A percentile compares a stretch with the other conserved stretches of the same genome.
These are phyloP conservation scores for Parastagonospora nodorum DNA, from an alignment of 2,329 filamentous ascomycete genomes.

Conservation along the genomic window DNA sequence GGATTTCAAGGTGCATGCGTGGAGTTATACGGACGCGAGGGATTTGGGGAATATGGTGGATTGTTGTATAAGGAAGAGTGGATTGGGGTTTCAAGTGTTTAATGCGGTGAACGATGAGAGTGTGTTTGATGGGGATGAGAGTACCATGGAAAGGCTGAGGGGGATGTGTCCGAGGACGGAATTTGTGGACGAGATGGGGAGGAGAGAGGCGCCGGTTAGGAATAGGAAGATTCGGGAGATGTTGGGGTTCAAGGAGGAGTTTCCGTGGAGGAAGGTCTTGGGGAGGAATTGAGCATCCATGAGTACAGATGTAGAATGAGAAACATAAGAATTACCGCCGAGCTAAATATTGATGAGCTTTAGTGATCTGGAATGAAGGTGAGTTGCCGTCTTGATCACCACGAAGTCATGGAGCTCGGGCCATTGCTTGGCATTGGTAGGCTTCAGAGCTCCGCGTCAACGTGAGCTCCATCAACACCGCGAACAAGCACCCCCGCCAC, in stretches of 20 bases:
- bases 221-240: constrained; percentile 64
- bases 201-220: constrained; percentile 61
- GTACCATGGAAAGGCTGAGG: constrained; percentile 53
- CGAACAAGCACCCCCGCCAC: constrained; percentile 20
- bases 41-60: constrained; percentile 66
- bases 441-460: constrained; percentile 29
- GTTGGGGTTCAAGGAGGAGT: constrained; percentile 62
- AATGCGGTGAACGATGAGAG: constrained; percentile 67
- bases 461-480: constrained; percentile 31
- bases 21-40: constrained; percentile 65
- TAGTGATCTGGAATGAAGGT: background rate
- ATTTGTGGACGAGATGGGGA: constrained; percentile 59
- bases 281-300: background rate
- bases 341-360: no score
- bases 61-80: constrained; percentile 57
- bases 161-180: constrained; percentile 54
- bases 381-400: background rate
- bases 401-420: background rate
- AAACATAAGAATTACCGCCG: no score
- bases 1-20: constrained; percentile 61
- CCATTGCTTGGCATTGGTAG: constrained; percentile 7
- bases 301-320: background rate
- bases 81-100: constrained; percentile 65
- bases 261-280: constrained; percentile 53
- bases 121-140: constrained; percentile 48